These are phyloP conservation scores for Verticillium nubilum DNA, from an alignment of 2,329 filamentous ascomycete genomes.

Conservation along the genomic window DNA sequence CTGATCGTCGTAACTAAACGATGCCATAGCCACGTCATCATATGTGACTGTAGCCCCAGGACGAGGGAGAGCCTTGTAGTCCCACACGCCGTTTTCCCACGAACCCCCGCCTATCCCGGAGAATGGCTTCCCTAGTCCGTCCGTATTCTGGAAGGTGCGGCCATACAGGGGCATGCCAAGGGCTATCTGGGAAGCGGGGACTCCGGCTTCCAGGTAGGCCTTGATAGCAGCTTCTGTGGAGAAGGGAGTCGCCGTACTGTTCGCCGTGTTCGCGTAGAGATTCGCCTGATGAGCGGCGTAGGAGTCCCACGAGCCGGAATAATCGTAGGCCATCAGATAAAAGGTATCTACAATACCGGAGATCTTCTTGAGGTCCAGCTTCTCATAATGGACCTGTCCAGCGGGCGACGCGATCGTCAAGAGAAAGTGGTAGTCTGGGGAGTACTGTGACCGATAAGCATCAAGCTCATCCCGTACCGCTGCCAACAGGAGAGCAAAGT, in stretches of 20 bases:
- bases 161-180: constrained; percentile 92
- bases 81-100: constrained; percentile 82
- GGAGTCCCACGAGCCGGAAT: constrained; percentile 74
- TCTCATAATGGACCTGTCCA: constrained; percentile 55
- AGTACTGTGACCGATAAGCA: constrained; percentile 41
- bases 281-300: constrained; percentile 75
- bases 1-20: constrained; percentile 67
- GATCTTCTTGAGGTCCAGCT: constrained; percentile 45
- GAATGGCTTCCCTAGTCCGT: constrained; percentile 65
- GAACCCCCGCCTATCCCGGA: constrained; percentile 70
- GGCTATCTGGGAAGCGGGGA: constrained; percentile 68
- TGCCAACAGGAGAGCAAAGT: constrained; percentile 53
- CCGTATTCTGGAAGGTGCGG: constrained; percentile 73
- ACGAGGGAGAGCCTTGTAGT: constrained; percentile 80
- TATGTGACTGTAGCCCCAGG: constrained; percentile 57
- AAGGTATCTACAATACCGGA: constrained; percentile 45
- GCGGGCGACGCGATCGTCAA: constrained; percentile 61
- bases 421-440: constrained; percentile 49
- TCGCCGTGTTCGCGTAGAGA: constrained; percentile 52
- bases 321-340: constrained; percentile 85
- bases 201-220: constrained; percentile 62
- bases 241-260: constrained; percentile 68
- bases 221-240: constrained; percentile 66
- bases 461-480: constrained; percentile 55
- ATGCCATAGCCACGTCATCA: constrained; percentile 61